Conservation (phyloP, 305 asterid species). For the Solanum hybrid region DNA sequence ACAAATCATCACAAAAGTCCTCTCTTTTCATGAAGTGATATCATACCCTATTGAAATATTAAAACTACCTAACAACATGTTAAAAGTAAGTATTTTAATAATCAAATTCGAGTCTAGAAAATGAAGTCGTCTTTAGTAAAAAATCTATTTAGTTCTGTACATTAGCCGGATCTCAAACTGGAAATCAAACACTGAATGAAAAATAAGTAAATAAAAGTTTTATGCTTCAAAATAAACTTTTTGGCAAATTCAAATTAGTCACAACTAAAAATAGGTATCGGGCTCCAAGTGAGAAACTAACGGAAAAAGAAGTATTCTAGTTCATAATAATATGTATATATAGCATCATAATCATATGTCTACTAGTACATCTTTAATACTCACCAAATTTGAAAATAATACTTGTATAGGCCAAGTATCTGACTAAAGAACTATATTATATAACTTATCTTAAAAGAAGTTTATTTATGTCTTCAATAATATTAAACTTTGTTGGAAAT, state of each 20-base stretch:
- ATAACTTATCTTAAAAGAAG: no score
- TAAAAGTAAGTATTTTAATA: neutral
- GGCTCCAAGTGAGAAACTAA: neutral
- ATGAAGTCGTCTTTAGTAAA: no score
- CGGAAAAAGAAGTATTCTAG: neutral
- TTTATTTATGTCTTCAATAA: no score
- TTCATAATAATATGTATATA: neutral
- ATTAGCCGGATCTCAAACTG: no score
- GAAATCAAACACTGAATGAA: no score
- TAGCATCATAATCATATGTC: conserved; percentile 15
- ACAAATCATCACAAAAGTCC: neutral
- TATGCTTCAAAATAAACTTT: neutral
- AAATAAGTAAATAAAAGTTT: neutral
- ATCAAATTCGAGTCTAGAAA: no score
- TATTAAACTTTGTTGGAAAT: neutral
- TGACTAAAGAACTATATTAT: no score
- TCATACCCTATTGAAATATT: neutral
- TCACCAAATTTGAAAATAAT: neutral
- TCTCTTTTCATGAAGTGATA: neutral
- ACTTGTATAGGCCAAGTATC: neutral
- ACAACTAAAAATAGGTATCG: neutral
- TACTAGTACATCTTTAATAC: neutral
- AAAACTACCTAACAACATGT: neutral
- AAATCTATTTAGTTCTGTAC: no score
- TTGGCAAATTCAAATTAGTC: neutral